Base-by-base conservation (phyloP, 371 early-diverging fungal species). In the Mortierella sp. region DNA sequence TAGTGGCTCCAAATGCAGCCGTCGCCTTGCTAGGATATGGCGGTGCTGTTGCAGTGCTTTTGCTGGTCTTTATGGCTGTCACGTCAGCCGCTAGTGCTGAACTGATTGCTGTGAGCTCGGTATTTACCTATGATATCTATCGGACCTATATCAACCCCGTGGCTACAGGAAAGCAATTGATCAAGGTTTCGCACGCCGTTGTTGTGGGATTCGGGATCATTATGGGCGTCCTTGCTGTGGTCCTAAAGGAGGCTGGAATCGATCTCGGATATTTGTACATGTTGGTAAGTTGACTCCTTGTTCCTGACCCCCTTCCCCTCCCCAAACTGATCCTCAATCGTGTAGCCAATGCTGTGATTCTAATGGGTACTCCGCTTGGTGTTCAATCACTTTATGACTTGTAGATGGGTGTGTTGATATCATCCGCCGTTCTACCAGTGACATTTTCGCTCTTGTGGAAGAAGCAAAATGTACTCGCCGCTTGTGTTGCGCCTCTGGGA, bases 21-120 rank as follows among this genome's bases (percentile, higher is more conserved):
- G 82, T 83, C 17, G 88, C 86, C 5, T 63, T 91, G 3, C 52
- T 89, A 6, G 91, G 91, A 7, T 49, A 73, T 21, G 82, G 82
- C 22, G 91, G 90, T 27, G 89, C 85, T 14, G 80, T 86, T 49
- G 89, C 89, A 2, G 83, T 86, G 37, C 65, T 91, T 44, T 62
- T 90, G 28, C 67, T 90, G 8, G 88, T 90, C 2, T 90, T 91
- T 57, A 90, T 90, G 86, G 89, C 90, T 29, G 91, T 90, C 22
- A 90, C 91, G 1, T 79, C 81, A 37, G 89, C 91, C 17, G 72
- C 89, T 9, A 88, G 90, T 51, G 91, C 89, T 4, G 91, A 90
- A 56, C 55, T 91, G 57, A 89, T 89, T 69, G 91, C 91, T 14
- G 91, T 91, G 13, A 83, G 87, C 39, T 89, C 91, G 12, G 85